phyloP scores from a whole-genome alignment of 2,329 filamentous ascomycete genomes.

The Alternaria sp. region DNA sequence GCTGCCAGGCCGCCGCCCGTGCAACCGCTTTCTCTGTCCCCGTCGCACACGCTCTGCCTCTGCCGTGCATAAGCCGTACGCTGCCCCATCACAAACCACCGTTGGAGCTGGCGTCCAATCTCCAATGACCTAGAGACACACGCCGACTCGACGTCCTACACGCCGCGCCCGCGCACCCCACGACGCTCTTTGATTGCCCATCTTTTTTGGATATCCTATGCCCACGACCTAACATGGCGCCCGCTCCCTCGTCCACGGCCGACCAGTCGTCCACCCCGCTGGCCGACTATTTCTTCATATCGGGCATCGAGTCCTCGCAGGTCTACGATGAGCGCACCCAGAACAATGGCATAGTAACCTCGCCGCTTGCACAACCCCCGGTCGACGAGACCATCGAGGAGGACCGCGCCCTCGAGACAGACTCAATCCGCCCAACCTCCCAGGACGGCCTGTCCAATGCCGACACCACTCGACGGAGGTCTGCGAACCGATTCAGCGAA shows the following conservation, averaged over 20 bases:
- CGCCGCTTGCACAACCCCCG: conserved; percentile 41
- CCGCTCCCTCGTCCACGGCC: conserved; percentile 49
- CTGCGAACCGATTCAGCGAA: conserved; percentile 54
- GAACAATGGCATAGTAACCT: conserved; percentile 38
- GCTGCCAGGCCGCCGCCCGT: conserved; percentile 29
- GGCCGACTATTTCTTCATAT: conserved; percentile 73
- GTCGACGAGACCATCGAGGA: conserved; percentile 68
- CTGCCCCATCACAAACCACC: conserved; percentile 38
- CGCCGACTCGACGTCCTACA: conserved; percentile 34
- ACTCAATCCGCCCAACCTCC: conserved; percentile 54
- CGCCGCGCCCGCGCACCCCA: conserved; percentile 32
- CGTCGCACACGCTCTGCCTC: conserved; percentile 35
- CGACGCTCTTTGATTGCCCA: conserved; percentile 31
- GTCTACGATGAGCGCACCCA: conserved; percentile 58
- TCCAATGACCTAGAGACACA: conserved; percentile 46
- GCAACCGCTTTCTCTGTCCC: conserved; percentile 36
- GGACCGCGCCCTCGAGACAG: conserved; percentile 64
- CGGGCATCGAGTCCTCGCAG: conserved; percentile 61
- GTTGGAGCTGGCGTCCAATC: conserved; percentile 44
- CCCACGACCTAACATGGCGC: conserved; percentile 45
- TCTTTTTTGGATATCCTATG: conserved; percentile 43
- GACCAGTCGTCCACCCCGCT: conserved; percentile 62
- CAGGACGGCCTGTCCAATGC: conserved; percentile 54
- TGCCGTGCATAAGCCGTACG: conserved; percentile 29
- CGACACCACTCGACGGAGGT: conserved; percentile 48